Evolutionary conservation across 495 filamentous ascomycete genomes (phyloP), one percentile per base, ranked within the genome.

Genomic region (Pseudoneurospora amorphoporcata): DNA sequence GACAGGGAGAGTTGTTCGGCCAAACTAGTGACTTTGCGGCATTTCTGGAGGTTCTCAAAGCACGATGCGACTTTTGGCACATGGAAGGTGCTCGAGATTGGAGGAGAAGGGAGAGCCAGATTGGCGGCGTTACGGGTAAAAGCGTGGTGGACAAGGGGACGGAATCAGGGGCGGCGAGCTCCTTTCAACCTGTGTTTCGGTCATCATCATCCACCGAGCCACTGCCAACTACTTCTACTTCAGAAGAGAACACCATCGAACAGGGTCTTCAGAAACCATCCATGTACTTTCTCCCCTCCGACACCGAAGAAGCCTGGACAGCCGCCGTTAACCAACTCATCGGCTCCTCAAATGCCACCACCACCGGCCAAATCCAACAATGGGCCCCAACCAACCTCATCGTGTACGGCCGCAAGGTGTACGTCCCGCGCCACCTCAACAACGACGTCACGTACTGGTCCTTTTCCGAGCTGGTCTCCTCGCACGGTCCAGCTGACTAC

Each of bases 401-500:
- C 5, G 85, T 92, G 3, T 92, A 91, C 75, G 88, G 88, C 35
- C 86, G 91, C 32, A 80, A 78, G 1, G 76, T 92, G 16, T 74
- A 74, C 39, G 81, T 92, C 45, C 86, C 88, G 10, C 80, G 80
- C 8, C 82, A 86, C 32, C 1, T 37, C 35, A 77, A 83, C 68
- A 72, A 78, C 17, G 87, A 87, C 19, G 76, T 85, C 14, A 82
- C 87, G 3, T 77, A 79, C 41, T 91, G 88, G 87, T 83, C 84
- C 37, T 92, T 92, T 73, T 53, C 76, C 39, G 85, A 89, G 39
- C 85, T 93, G 8, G 91, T 89, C 69, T 79, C 80, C 7, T 79
- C 80, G 8, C 85, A 92, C 35, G 91, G 90, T 0, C 89, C 90
- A 41, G 90, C 91, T 29, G 91, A 93, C 81, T 92, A 92, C 80